Base-by-base conservation (phyloP, 805 yeast genomes). In the Barnettozyma siamensis region DNA sequence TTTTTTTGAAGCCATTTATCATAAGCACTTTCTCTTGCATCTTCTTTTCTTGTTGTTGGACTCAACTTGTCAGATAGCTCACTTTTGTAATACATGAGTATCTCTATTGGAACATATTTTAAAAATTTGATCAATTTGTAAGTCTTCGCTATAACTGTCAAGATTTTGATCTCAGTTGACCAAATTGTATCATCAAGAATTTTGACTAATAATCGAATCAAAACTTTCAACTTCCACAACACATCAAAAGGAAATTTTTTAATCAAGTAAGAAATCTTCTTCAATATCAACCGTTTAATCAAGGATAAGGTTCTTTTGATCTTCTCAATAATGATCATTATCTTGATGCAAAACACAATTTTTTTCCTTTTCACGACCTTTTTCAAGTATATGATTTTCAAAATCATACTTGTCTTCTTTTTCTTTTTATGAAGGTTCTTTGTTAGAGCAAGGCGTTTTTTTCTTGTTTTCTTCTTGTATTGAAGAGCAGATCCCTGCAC, bases 251-350 rank as follows among this genome's bases (percentile, higher is more conserved):
- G 57, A 5, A 53, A 38, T 4, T 44, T 41, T 23, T 38, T 51
- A 12, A 53, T 47, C 18, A 44, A 26, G 19, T 27, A 42, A 13
- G 19, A 34, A 18, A 54, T 50, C 21, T 43, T 37, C 24, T 50
- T 53, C n/a, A 44, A 41, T 12, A 49, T 31, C 31, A 46, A 31
- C 7, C 33, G 33, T 18, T 42, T 47, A 7, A 54, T 49, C 32
- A 52, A 42, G 24, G 31, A 37, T 31, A 45, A 11, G 4, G 41
- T 38, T 37, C 46, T 41, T 32, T 50, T 51, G 37, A 46, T 54
- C 31, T 52, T 52, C 27, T 54, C 57, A 33, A 54, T 52, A 3
- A 46, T 32, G 10, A 32, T 28, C 50, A 54, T 50, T 4, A 52
- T 44, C 31, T 49, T 41, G 15, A 54, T 42, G 30, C 53, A 47